These are phyloP conservation scores for Scalesia atractyloides DNA, from an alignment of 129 eudicot species.

Conservation along the genomic window DNA sequence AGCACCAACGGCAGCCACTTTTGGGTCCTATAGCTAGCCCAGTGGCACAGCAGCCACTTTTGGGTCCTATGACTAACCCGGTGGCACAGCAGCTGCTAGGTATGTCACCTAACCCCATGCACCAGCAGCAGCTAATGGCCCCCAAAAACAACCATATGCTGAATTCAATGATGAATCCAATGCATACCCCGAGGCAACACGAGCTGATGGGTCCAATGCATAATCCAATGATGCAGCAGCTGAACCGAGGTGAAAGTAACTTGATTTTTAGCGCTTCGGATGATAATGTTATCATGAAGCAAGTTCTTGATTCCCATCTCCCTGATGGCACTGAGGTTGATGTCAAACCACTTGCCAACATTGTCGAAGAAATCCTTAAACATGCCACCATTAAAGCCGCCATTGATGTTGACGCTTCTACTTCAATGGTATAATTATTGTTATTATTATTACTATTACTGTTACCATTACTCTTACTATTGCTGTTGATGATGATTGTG, in stretches of 20 bases:
- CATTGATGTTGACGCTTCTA: slow-evolving; percentile 1
- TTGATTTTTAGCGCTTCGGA: slow-evolving; percentile 53
- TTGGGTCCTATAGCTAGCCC: background rate
- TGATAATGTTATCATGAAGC: slow-evolving; percentile 61
- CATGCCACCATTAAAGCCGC: slow-evolving; percentile 34
- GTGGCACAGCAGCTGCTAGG: slow-evolving; percentile 33
- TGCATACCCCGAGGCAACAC: slow-evolving; percentile 31
- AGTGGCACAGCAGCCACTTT: slow-evolving; percentile 23
- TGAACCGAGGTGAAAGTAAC: slow-evolving; percentile 39
- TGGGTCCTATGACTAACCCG: slow-evolving; percentile 39
- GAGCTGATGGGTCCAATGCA: slow-evolving; percentile 22
- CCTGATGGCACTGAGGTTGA: slow-evolving; percentile 61
- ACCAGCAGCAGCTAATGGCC: slow-evolving; percentile 31
- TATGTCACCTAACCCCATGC: slow-evolving; percentile 29
- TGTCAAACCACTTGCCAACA: slow-evolving; percentile 53
- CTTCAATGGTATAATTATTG: slow-evolving; percentile 18
- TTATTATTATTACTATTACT: background rate
- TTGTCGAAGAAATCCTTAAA: slow-evolving; percentile 53
- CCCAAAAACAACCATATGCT: slow-evolving; percentile 36
- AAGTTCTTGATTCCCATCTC: slow-evolving; percentile 47
- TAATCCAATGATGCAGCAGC: slow-evolving; percentile 32
- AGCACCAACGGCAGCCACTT: slow-evolving; percentile 12
- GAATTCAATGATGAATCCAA: slow-evolving; percentile 17
- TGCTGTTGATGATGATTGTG: too few relatives aligned
- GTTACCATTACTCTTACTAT: too few relatives aligned